Evolutionary conservation across 805 yeast species (phyloP).

Genomic region (Monosporozyma aerobia): DNA sequence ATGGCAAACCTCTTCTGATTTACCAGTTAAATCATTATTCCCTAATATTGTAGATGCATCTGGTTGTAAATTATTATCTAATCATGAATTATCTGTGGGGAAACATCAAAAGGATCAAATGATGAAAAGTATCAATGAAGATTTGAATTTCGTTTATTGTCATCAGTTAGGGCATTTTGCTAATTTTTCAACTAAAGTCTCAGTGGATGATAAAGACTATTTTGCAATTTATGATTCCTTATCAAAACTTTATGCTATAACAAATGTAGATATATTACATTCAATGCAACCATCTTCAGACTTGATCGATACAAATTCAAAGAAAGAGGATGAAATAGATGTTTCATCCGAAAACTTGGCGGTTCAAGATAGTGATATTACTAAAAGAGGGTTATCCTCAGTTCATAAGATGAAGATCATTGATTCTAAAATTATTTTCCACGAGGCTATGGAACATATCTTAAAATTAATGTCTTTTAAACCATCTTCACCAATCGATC

Average conservation of each 20-base stretch:
- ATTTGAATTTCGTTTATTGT: slow-evolving; percentile 30
- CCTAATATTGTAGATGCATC: slow-evolving; percentile 41
- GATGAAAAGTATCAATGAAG: slow-evolving; percentile 30
- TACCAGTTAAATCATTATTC: slow-evolving; percentile 35
- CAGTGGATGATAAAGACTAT: slow-evolving; percentile 1
- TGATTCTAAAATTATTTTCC: slow-evolving; percentile 22
- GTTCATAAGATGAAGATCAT: background rate
- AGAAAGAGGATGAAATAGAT: background rate
- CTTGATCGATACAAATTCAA: background rate
- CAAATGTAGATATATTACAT: slow-evolving; percentile 5
- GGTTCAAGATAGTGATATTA: background rate
- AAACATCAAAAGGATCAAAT: slow-evolving; percentile 29
- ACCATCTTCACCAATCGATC: slow-evolving; percentile 34
- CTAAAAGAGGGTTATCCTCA: background rate
- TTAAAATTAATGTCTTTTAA: slow-evolving; percentile 35
- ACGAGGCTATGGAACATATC: slow-evolving; percentile 32
- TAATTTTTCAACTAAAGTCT: slow-evolving; percentile 19
- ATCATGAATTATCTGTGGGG: slow-evolving; percentile 27
- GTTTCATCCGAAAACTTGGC: background rate
- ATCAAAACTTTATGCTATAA: slow-evolving; percentile 5
- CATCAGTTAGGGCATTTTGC: slow-evolving; percentile 16
- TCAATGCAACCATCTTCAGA: background rate
- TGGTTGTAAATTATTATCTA: slow-evolving; percentile 35
- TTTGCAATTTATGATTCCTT: slow-evolving; percentile 4
- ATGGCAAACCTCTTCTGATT: slow-evolving; percentile 28